Percentiles rank a stretch among this genome's conserved stretches.
These are phyloP conservation scores for Coelastrella sp. DNA, from an alignment of 139 green algal species.

Conservation along the genomic window DNA sequence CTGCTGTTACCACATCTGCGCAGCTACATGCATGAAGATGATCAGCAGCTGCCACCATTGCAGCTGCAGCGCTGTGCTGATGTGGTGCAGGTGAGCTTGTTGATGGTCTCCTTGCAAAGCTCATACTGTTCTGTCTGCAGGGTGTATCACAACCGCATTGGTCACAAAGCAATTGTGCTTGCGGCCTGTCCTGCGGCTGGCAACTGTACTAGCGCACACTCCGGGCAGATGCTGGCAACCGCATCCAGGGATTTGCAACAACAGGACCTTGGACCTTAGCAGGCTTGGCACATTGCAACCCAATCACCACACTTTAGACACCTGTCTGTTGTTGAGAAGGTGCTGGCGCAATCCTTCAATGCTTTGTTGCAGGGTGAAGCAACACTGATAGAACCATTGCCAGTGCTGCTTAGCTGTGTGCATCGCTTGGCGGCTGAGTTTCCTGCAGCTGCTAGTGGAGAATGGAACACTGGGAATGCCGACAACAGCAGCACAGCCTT, in stretches of 20 bases:
- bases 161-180: no score
- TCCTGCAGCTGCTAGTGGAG: conserved; percentile 5
- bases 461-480: conserved; percentile 3
- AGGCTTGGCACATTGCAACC: no score
- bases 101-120: no score
- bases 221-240: neutral
- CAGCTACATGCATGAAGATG: conserved; percentile 37
- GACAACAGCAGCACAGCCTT: conserved; percentile 2
- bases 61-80: conserved; percentile 50
- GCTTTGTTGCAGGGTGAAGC: conserved; percentile 37
- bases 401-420: conserved; percentile 55
- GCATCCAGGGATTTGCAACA: no score
- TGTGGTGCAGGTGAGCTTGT: conserved; percentile 24
- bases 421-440: conserved; percentile 32
- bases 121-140: neutral
- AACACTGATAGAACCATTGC: conserved; percentile 64
- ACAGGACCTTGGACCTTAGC: no score
- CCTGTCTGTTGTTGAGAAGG: no score
- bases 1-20: conserved; percentile 65
- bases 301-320: no score
- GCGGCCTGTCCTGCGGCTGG: neutral
- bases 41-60: conserved; percentile 53
- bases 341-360: no score
- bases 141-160: no score
- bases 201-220: neutral